phyloP scores from a whole-genome alignment of 2,329 filamentous ascomycete genomes.

The Acephala macrosclerotiorum region DNA sequence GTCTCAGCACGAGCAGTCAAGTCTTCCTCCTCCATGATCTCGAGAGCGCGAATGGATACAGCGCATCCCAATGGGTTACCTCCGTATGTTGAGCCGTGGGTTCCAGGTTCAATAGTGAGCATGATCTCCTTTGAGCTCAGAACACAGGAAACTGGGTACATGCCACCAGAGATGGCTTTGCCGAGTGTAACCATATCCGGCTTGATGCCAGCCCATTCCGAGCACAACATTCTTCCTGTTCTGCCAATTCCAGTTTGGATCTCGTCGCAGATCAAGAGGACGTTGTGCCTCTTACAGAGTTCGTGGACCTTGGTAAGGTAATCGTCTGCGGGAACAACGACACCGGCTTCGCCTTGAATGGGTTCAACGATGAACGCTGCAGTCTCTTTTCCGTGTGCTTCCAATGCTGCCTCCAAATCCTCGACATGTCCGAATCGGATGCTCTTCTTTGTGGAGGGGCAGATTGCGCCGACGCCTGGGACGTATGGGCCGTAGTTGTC shows the following conservation, averaged over 20 bases:
- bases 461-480: conserved; percentile 81
- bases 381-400: conserved; percentile 82
- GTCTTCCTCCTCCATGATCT: conserved; percentile 91
- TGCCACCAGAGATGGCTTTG: conserved; percentile 97
- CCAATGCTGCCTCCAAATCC: conserved; percentile 81
- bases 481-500: conserved; percentile 94
- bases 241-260: conserved; percentile 98
- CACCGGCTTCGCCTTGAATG: conserved; percentile 96
- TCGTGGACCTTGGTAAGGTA: conserved; percentile 83
- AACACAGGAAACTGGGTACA: conserved; percentile 98
- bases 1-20: conserved; percentile 83
- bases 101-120: conserved; percentile 94
- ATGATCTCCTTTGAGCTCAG: conserved; percentile 89
- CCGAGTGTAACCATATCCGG: conserved; percentile 94
- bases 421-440: conserved; percentile 88
- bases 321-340: conserved; percentile 90
- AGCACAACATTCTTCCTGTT: conserved; percentile 92
- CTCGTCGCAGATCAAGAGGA: conserved; percentile 96
- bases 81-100: conserved; percentile 97
- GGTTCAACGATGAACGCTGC: conserved; percentile 95
- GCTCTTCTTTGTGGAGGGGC: conserved; percentile 76
- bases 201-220: conserved; percentile 94
- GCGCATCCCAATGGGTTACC: conserved; percentile 96
- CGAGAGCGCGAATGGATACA: conserved; percentile 91
- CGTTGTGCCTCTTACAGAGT: conserved; percentile 94